These are phyloP conservation scores for Russula brevipes DNA, from an alignment of 768 basidiomycete species.

Conservation along the genomic window DNA sequence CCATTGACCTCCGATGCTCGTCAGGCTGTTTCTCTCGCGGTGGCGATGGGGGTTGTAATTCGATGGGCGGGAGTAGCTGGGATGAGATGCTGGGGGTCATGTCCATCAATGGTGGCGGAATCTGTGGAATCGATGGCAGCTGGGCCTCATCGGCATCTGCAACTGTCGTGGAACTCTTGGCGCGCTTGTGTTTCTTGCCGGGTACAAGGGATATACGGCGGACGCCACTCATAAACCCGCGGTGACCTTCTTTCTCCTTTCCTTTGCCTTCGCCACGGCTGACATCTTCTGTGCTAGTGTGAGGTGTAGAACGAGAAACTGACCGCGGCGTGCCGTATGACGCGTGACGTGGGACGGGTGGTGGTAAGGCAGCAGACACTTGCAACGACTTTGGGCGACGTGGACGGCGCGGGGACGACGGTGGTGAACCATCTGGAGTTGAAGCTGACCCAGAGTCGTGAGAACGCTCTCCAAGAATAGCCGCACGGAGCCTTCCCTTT, in stretches of 20 bases:
- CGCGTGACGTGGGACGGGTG: conserved; percentile 29
- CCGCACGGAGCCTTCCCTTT: conserved; percentile 19
- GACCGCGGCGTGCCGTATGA: conserved; percentile 29
- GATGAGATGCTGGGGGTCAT: conserved; percentile 28
- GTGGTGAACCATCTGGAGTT: conserved; percentile 27
- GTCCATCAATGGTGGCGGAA: conserved; percentile 3
- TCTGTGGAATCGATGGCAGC: conserved; percentile 21
- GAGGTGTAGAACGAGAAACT: conserved; percentile 17
- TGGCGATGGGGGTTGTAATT: conserved; percentile 52
- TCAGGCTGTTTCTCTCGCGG: conserved; percentile 29
- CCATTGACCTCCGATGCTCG: conserved; percentile 15
- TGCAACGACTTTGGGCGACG: conserved; percentile 45
- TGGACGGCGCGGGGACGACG: conserved; percentile 25
- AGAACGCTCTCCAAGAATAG: conserved; percentile 16
- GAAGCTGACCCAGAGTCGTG: conserved; percentile 29
- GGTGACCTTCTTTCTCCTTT: conserved; percentile 34
- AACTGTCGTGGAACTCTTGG: conserved; percentile 44
- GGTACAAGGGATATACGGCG: conserved; percentile 57
- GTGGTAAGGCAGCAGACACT: conserved; percentile 27
- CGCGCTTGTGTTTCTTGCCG: conserved; percentile 48
- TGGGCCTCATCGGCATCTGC: conserved; percentile 19
- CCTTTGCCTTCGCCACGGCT: neutral
- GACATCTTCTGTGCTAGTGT: conserved; percentile 20
- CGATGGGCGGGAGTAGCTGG: conserved; percentile 46
- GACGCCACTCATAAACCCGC: conserved; percentile 57